These are phyloP conservation scores for Candida silvicultrix DNA, from an alignment of 805 yeast species.

Conservation along the genomic window DNA sequence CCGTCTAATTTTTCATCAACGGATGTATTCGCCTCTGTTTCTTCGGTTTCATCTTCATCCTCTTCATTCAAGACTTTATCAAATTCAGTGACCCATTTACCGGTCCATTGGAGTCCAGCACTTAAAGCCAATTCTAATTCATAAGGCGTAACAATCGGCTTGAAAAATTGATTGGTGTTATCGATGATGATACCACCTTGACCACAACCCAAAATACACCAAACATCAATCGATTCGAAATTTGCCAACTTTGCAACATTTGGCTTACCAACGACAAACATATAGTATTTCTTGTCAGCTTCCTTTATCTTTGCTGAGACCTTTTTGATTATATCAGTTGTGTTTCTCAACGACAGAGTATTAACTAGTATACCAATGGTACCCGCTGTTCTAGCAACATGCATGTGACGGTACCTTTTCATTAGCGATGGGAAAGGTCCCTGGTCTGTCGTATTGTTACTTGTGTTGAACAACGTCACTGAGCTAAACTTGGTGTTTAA, in stretches of 20 bases:
- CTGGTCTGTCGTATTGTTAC: conserved; percentile 22
- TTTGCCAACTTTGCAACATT: conserved; percentile 96
- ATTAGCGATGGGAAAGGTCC: conserved; percentile 77
- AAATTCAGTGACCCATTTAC: conserved; percentile 87
- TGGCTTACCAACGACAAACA: conserved; percentile 96
- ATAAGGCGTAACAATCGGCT: conserved; percentile 91
- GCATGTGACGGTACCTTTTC: conserved; percentile 83
- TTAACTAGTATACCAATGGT: conserved; percentile 90
- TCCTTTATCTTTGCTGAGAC: conserved; percentile 54
- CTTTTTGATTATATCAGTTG: conserved; percentile 56
- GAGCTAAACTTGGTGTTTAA: conserved; percentile 64
- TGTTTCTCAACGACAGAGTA: conserved; percentile 75
- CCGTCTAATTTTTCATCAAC: conserved; percentile 13
- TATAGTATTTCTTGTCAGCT: conserved; percentile 87
- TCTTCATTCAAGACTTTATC: conserved; percentile 39
- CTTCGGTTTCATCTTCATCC: conserved; percentile 22
- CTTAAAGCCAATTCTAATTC: conserved; percentile 78
- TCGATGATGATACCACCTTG: conserved; percentile 89
- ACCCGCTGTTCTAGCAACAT: conserved; percentile 83
- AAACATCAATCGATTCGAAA: conserved; percentile 87
- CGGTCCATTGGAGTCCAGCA: conserved; percentile 81
- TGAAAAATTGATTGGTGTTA: conserved; percentile 70
- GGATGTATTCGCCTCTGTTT: conserved; percentile 11
- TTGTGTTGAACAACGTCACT: conserved; percentile 45
- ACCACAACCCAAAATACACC: conserved; percentile 95